Evolutionary conservation across 2,329 filamentous ascomycete species (phyloP).

Genomic region (Neoscytalidium dimidiatum): DNA sequence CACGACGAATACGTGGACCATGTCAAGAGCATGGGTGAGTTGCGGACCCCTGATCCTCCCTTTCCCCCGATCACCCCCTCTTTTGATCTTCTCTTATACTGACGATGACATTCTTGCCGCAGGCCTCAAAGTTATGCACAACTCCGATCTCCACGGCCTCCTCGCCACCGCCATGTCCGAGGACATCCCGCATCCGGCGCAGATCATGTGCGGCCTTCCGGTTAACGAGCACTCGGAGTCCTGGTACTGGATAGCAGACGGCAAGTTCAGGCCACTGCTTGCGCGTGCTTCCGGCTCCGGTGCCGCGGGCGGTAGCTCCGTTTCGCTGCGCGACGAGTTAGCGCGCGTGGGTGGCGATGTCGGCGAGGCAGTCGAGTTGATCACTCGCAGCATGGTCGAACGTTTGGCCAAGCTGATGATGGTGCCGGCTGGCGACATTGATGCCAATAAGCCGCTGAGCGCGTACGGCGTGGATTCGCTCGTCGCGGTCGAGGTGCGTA

Average conservation of each 20-base stretch:
- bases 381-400: not conserved
- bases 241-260: slow-evolving; percentile 8
- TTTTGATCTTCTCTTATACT: no score
- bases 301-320: not conserved
- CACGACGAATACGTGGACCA: not conserved
- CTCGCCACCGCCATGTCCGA: not conserved
- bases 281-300: not conserved
- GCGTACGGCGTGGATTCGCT: slow-evolving; percentile 28
- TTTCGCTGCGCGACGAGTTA: not conserved
- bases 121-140: slow-evolving; percentile 7
- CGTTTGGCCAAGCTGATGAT: not conserved
- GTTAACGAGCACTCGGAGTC: slow-evolving; percentile 1
- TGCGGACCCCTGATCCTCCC: not conserved
- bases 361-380: not conserved
- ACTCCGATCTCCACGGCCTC: slow-evolving; percentile 4
- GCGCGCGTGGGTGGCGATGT: not conserved
- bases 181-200: not conserved
- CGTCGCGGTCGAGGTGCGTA: slow-evolving; percentile 29
- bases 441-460: not conserved
- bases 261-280: not conserved
- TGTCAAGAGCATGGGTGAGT: not conserved
- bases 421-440: slow-evolving; percentile 1
- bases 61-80: not conserved
- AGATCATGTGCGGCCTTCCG: not conserved
- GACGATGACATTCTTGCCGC: no score